Evolutionary conservation across 2,329 filamentous ascomycete genomes (phyloP).

Genomic region (Fusarium fracticaudum): DNA sequence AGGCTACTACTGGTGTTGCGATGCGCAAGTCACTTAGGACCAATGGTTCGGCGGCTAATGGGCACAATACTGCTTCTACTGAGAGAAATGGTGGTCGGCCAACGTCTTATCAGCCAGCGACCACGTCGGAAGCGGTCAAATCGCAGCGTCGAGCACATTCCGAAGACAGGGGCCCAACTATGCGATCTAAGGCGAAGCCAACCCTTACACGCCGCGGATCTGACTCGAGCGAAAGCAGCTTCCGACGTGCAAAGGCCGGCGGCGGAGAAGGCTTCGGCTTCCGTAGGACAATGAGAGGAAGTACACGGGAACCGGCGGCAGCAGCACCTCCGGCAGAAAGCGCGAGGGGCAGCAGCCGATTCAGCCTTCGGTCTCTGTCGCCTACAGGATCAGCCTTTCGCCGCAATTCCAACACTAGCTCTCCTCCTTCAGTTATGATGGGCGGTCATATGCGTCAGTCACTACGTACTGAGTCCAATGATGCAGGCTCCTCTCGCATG

Average conservation of each 20-base stretch:
- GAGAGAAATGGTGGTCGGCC: constrained; percentile 36
- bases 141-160: constrained; percentile 40
- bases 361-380: constrained; percentile 77
- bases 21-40: constrained; percentile 41
- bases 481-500: constrained; percentile 49
- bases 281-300: constrained; percentile 75
- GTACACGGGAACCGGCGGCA: constrained; percentile 35
- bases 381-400: constrained; percentile 67
- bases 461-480: constrained; percentile 54
- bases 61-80: constrained; percentile 1
- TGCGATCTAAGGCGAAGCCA: constrained; percentile 42
- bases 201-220: constrained; percentile 64
- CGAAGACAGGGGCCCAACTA: constrained; percentile 34
- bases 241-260: constrained; percentile 70
- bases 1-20: constrained; percentile 7
- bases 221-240: constrained; percentile 82
- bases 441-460: constrained; percentile 56
- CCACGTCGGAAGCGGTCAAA: constrained; percentile 22
- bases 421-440: constrained; percentile 51
- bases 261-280: constrained; percentile 66
- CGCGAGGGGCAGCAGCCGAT: constrained; percentile 60
- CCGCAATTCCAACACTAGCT: constrained; percentile 49
- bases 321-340: constrained; percentile 40
- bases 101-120: constrained; percentile 44
- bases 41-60: constrained; percentile 15